Base-by-base conservation (phyloP, 2,329 filamentous ascomycete genomes). In the Colletotrichum godetiae region DNA sequence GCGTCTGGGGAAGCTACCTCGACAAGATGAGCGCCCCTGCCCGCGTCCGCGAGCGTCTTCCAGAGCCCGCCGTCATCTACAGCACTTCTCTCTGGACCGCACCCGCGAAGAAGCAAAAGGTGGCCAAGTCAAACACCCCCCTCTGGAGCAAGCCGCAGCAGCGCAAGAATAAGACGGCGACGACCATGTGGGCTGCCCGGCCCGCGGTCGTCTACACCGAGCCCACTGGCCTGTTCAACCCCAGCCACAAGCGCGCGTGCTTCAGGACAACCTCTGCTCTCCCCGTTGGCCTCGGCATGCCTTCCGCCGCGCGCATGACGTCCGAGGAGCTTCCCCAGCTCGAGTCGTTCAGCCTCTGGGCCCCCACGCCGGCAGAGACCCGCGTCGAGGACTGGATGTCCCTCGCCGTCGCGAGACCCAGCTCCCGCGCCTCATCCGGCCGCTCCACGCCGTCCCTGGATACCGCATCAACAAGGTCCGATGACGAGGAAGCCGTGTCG, bases 61-160 rank as follows among this genome's bases (percentile, higher is more conserved):
- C 79, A 11, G 79, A 81, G 58, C 76, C 79, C 13, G 72, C 76
- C 19, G 68, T 76, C 15, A 79, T 86, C 46, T 79, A 84, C 73
- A 86, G 83, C 76, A 78, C 76, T 19, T 71, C 79, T 5, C 76
- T 86, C 53, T 86, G 85, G 85, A 69, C 42, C 27, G 35, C 53
- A 1, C 27, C 62, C 11, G 27, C 52, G 22, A 65, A 57, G 24
- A 65, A 56, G 46, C 24, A 63, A 33, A 27, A 31, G 13, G n/a
- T 19, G 4, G 19, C 15, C 60, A 64, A 46, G 5, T 46, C 61
- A 6, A 33, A 29, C 24, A 37, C 57, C 33, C 29, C 27, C 6
- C 61, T 78, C 27, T 77, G 77, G 75, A 67, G 68, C 57, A 55
- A 33, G 24, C 56, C 67, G 12, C 42, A 46, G 22, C 24, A 62